Conservation (phyloP, 2,329 filamentous ascomycete species). For the Nothophaeocryptopus gaeumannii region DNA sequence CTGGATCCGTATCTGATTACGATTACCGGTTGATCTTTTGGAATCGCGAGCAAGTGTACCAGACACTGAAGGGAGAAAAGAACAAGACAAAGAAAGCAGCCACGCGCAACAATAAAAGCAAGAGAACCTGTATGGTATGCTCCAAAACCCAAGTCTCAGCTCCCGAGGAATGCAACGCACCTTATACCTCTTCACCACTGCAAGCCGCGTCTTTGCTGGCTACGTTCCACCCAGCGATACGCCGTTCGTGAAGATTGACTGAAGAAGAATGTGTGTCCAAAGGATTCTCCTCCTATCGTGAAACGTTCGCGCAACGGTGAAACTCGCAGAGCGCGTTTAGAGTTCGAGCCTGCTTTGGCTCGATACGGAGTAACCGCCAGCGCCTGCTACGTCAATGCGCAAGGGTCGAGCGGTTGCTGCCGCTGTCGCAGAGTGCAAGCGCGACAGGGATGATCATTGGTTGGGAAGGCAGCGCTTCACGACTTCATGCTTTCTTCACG, state of each 20-base stretch:
- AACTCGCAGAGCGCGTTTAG: background rate
- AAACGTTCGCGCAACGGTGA: background rate
- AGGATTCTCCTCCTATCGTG: background rate
- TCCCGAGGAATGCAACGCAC: conserved; percentile 3
- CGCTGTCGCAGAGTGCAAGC: background rate
- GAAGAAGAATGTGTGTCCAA: background rate
- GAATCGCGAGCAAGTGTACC: conserved; percentile 8
- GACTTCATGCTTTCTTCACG: too few relatives aligned
- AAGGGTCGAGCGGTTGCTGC: background rate
- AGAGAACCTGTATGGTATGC: background rate
- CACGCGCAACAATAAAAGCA: background rate
- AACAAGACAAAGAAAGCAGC: background rate
- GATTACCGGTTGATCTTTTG: background rate
- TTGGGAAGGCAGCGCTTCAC: background rate
- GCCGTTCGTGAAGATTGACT: background rate
- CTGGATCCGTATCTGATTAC: background rate
- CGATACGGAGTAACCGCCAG: too few relatives aligned
- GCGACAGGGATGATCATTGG: conserved; percentile 4
- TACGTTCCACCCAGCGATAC: background rate
- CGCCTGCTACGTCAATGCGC: conserved; percentile 1
- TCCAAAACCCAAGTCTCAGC: background rate
- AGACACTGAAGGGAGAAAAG: conserved; percentile 9
- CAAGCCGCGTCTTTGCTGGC: background rate
- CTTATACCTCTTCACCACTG: background rate
- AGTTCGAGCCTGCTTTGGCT: conserved; percentile 5